phyloP scores from a whole-genome alignment of 495 filamentous ascomycete genomes.

The Aspergillus mulundensis region DNA sequence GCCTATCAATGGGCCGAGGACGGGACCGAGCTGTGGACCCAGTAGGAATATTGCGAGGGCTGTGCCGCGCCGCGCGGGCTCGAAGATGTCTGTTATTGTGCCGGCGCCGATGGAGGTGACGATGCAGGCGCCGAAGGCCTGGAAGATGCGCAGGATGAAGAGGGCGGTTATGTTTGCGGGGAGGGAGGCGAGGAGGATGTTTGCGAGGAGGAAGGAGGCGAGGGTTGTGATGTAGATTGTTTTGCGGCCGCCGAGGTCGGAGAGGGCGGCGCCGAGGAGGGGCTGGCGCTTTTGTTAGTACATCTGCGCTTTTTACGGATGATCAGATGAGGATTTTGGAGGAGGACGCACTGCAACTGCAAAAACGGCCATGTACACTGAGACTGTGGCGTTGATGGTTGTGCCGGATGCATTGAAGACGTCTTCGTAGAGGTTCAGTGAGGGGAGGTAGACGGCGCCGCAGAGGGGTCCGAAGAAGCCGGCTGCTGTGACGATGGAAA shows the following conservation, averaged over 20 bases:
- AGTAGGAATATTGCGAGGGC: constrained; percentile 25
- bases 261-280: constrained; percentile 21
- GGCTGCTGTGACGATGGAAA: constrained; percentile 23
- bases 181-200: constrained; percentile 25
- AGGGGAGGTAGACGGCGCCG: constrained; percentile 29
- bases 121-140: constrained; percentile 25
- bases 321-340: background rate
- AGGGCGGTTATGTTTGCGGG: constrained; percentile 24
- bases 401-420: constrained; percentile 18
- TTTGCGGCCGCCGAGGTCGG: constrained; percentile 22
- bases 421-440: constrained; percentile 18
- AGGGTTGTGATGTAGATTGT: constrained; percentile 25
- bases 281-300: constrained; percentile 14
- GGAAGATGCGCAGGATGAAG: constrained; percentile 24
- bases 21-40: constrained; percentile 30
- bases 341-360: constrained; percentile 19
- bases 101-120: constrained; percentile 28
- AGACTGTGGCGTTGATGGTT: constrained; percentile 29
- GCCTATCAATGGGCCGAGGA: constrained; percentile 30
- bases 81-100: constrained; percentile 28
- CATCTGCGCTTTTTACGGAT: no score
- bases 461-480: constrained; percentile 28
- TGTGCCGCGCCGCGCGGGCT: constrained; percentile 21
- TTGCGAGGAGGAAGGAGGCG: constrained; percentile 23
- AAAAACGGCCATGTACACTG: constrained; percentile 29